Base-by-base conservation (phyloP, 1,284 basidiomycete genomes). In the Ustilago bromivora region DNA sequence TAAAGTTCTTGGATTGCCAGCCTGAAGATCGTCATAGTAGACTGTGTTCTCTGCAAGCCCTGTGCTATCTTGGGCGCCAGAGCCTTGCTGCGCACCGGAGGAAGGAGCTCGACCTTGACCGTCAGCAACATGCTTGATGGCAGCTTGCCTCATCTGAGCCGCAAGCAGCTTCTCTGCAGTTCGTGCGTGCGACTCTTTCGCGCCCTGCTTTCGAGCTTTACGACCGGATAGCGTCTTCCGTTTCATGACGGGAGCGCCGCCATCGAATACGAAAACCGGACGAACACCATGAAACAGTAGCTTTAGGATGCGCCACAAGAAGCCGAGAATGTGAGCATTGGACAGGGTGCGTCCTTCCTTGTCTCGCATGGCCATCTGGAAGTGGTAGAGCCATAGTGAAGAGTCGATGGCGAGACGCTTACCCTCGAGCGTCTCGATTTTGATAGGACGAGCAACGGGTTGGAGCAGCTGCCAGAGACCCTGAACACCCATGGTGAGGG, bases 311-410 rank as follows among this genome's bases (percentile, higher is more conserved):
- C 97, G 78, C 84, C 84, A 86, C 62, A 86, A 71, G 87, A 99
- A 98, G 28, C 96, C 96, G 55, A 99, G 88, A 31, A 99, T 92
- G 88, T 99, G 97, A 0, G 96, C 96, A 83, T 98, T 98, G 67
- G 93, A 90, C 46, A 99, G 88, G 11, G 91, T 94, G 31, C 92
- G 90, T 15, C 97, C 97, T 69, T 98, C 94, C 84, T 95, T 96
- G 88, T 97, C 96, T 34, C 97, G 91, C 96, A 99, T 98, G 2
- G 97, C 98, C 43, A 96, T 96, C 88, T 82, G 82, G 53, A 86
- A 86, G 65, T 86, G 85, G 68, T 99, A 99, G 71, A 99, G 92
- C 97, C 97, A 99, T 79, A 99, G 98, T 76, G 95, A 98, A 3
- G 95, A 98, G 88, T 99, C 97, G 76, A 99, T 98, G 41, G 85